Percentiles rank a stretch among this genome's conserved stretches.
Evolutionary conservation across 805 yeast genomes (phyloP).

Genomic region (Wickerhamiella musiphila): DNA sequence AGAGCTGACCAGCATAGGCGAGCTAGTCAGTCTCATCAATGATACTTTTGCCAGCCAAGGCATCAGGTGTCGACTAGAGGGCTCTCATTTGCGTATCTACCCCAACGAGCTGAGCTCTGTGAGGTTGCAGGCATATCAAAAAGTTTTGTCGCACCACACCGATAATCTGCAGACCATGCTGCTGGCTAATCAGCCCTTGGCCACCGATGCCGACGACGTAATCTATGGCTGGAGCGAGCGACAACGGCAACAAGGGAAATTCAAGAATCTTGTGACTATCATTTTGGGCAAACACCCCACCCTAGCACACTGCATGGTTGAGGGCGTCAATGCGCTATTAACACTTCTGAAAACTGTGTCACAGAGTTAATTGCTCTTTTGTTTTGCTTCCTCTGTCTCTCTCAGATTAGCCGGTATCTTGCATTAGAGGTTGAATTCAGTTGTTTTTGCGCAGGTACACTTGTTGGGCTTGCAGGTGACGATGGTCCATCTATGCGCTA

Average conservation of each 20-base stretch:
- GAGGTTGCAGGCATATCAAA: constrained; percentile 9
- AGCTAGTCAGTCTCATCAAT: constrained; percentile 68
- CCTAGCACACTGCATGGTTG: constrained; percentile 18
- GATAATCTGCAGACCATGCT: constrained; percentile 15
- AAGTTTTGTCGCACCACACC: constrained; percentile 6
- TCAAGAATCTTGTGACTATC: constrained; percentile 14
- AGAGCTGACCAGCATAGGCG: constrained; percentile 56
- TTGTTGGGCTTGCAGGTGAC: neutral
- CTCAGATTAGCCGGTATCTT: neutral
- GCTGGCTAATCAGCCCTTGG: constrained; percentile 14
- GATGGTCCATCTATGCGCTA: neutral
- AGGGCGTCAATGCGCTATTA: constrained; percentile 21
- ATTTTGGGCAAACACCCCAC: constrained; percentile 19
- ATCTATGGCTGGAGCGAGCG: constrained; percentile 18
- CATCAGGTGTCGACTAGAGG: constrained; percentile 62
- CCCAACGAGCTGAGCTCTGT: constrained; percentile 38
- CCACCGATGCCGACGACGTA: constrained; percentile 18
- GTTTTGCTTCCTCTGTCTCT: neutral
- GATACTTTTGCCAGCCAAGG: constrained; percentile 38
- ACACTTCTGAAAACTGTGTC: constrained; percentile 12
- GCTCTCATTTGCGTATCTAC: constrained; percentile 55
- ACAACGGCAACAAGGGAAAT: constrained; percentile 3
- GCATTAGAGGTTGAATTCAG: neutral
- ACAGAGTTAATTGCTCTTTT: neutral
- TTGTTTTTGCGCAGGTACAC: neutral